phyloP scores from a whole-genome alignment of 139 green algal genomes.

The Chlamydomonas eustigma region DNA sequence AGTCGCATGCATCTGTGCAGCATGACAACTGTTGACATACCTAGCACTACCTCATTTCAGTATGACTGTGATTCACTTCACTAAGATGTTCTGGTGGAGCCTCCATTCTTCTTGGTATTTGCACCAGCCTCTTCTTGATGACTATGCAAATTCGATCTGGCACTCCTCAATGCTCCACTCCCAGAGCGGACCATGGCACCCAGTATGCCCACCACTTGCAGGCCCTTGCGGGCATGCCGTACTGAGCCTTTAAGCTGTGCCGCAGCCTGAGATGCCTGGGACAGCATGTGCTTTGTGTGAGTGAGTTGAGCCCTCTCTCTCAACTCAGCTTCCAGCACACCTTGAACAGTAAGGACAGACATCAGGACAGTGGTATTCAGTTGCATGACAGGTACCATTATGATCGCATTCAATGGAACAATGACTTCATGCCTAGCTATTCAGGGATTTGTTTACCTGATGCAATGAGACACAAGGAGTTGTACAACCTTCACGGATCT shows the following conservation, averaged over 20 bases:
- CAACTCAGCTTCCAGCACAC: constrained; percentile 6
- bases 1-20: no score
- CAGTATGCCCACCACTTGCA: background rate
- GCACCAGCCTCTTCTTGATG: no score
- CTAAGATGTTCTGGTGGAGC: no score
- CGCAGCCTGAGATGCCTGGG: background rate
- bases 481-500: background rate
- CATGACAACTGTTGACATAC: no score
- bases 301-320: background rate
- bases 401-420: background rate
- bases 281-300: constrained; percentile 2
- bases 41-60: no score
- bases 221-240: background rate
- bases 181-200: background rate
- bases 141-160: no score
- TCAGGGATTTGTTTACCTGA: background rate
- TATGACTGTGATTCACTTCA: no score
- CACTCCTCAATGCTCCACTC: background rate
- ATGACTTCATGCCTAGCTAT: background rate
- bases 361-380: background rate
- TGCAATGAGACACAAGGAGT: background rate
- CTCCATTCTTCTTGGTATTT: no score
- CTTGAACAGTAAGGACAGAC: background rate
- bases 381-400: background rate
- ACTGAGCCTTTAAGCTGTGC: background rate